phyloP scores from a whole-genome alignment of 2,329 filamentous ascomycete genomes.

The Pyrenophora graminea region DNA sequence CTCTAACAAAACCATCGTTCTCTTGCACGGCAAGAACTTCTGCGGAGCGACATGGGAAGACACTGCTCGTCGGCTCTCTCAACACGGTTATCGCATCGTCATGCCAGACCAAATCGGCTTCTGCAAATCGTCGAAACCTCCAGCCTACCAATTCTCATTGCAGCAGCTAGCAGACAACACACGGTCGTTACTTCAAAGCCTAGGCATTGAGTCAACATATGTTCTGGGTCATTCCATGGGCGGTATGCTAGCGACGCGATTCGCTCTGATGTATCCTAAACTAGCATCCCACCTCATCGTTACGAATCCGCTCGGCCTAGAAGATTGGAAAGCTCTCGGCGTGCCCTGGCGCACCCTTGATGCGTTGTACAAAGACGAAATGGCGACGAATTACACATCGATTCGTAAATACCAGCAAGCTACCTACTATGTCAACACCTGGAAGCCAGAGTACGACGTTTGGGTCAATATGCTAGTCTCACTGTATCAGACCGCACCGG shows the following conservation, averaged over 20 bases:
- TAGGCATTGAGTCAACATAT: slow-evolving; percentile 52
- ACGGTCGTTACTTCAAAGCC: slow-evolving; percentile 51
- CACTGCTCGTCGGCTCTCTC: slow-evolving; percentile 51
- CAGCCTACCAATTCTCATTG: slow-evolving; percentile 58
- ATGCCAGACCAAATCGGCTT: slow-evolving; percentile 61
- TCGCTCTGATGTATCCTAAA: slow-evolving; percentile 56
- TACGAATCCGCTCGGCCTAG: slow-evolving; percentile 59
- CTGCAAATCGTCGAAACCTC: slow-evolving; percentile 61
- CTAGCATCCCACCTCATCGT: slow-evolving; percentile 53
- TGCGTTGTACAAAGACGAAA: slow-evolving; percentile 22
- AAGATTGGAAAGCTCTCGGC: slow-evolving; percentile 54
- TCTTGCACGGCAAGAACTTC: slow-evolving; percentile 63
- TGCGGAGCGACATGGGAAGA: slow-evolving; percentile 59
- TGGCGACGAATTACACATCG: slow-evolving; percentile 28
- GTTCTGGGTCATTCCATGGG: slow-evolving; percentile 62
- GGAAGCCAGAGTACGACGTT: slow-evolving; percentile 56
- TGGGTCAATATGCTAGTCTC: slow-evolving; percentile 62
- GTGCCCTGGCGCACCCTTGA: slow-evolving; percentile 32
- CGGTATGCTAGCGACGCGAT: slow-evolving; percentile 59
- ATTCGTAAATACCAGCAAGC: slow-evolving; percentile 36
- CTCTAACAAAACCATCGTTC: slow-evolving; percentile 50
- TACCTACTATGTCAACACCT: slow-evolving; percentile 45
- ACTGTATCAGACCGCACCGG: slow-evolving; percentile 54
- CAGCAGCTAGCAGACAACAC: slow-evolving; percentile 59
- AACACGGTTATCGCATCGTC: slow-evolving; percentile 57